phyloP scores from a whole-genome alignment of 2,329 filamentous ascomycete genomes.

The Claviceps quebecensis region DNA sequence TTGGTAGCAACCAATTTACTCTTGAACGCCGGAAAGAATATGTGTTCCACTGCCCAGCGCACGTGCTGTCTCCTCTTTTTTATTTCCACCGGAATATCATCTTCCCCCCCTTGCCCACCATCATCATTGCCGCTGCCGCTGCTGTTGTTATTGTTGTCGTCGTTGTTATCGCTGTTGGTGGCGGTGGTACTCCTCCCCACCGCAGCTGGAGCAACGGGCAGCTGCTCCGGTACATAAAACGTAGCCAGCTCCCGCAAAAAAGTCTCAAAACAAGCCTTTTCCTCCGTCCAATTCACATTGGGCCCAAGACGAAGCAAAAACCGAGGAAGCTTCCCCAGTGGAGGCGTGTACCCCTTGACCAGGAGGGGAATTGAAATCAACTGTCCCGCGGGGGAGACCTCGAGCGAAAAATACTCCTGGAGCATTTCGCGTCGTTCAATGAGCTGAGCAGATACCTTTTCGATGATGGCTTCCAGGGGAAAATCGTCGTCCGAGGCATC shows the following conservation, averaged over 20 bases:
- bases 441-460: slow-evolving; percentile 52
- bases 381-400: slow-evolving; percentile 65
- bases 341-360: slow-evolving; percentile 77
- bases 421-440: slow-evolving; percentile 74
- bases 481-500: slow-evolving; percentile 37
- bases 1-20: slow-evolving; percentile 70
- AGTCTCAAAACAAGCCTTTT: slow-evolving; percentile 71
- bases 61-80: slow-evolving; percentile 53
- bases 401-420: slow-evolving; percentile 78
- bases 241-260: slow-evolving; percentile 77
- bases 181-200: too few species aligned
- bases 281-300: slow-evolving; percentile 71
- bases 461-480: slow-evolving; percentile 51
- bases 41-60: slow-evolving; percentile 63
- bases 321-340: slow-evolving; percentile 70
- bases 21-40: slow-evolving; percentile 83
- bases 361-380: slow-evolving; percentile 70
- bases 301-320: slow-evolving; percentile 84
- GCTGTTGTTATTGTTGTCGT: not conserved
- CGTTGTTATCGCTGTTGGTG: slow-evolving; percentile 3
- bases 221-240: slow-evolving; percentile 79
- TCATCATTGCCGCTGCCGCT: not conserved
- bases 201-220: slow-evolving; percentile 39
- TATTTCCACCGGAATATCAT: slow-evolving; percentile 30
- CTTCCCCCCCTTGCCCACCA: slow-evolving; percentile 17